phyloP scores from a whole-genome alignment of 2,329 filamentous ascomycete genomes.

The Diaporthe capsici region DNA sequence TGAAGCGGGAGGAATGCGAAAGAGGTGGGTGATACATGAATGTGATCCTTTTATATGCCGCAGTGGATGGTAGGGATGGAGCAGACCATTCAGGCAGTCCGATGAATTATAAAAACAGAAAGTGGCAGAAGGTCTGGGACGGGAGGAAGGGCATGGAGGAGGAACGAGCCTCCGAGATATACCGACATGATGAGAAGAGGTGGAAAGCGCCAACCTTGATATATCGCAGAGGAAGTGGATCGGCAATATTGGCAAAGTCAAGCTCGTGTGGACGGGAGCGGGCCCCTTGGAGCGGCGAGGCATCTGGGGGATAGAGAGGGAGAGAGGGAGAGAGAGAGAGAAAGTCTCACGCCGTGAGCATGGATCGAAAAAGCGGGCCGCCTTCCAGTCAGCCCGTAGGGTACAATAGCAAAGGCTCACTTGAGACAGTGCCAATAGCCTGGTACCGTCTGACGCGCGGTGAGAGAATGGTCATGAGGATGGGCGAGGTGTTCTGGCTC shows the following conservation, averaged over 20 bases:
- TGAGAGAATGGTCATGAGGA: slow-evolving; percentile 25
- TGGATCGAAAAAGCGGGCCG: slow-evolving; percentile 36
- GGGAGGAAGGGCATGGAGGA: slow-evolving; percentile 5
- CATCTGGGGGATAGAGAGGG: slow-evolving; percentile 2
- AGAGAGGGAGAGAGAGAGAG: not conserved
- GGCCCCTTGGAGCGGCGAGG: slow-evolving; percentile 21
- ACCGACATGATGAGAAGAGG: slow-evolving; percentile 3
- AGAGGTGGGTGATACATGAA: slow-evolving; percentile 19
- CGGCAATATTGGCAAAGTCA: slow-evolving; percentile 25
- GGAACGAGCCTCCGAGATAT: slow-evolving; percentile 32
- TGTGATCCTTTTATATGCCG: slow-evolving; percentile 10
- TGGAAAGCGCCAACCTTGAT: slow-evolving; percentile 26
- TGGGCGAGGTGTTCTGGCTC: not conserved
- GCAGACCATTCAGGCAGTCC: not conserved
- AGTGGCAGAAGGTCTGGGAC: slow-evolving; percentile 18
- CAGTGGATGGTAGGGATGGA: not conserved
- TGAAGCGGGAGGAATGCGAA: slow-evolving; percentile 27
- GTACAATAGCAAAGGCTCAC: slow-evolving; percentile 35
- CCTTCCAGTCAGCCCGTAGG: slow-evolving; percentile 36
- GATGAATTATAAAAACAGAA: not conserved
- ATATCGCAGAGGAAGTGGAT: slow-evolving; percentile 31
- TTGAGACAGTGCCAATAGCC: slow-evolving; percentile 40
- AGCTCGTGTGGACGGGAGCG: slow-evolving; percentile 6
- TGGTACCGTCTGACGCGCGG: slow-evolving; percentile 33
- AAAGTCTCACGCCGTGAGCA: slow-evolving; percentile 36